A percentile compares a stretch with the other conserved stretches of the same genome.
Conservation (phyloP, 108 stramenopile species). For the Discostella pseudostelligera region DNA sequence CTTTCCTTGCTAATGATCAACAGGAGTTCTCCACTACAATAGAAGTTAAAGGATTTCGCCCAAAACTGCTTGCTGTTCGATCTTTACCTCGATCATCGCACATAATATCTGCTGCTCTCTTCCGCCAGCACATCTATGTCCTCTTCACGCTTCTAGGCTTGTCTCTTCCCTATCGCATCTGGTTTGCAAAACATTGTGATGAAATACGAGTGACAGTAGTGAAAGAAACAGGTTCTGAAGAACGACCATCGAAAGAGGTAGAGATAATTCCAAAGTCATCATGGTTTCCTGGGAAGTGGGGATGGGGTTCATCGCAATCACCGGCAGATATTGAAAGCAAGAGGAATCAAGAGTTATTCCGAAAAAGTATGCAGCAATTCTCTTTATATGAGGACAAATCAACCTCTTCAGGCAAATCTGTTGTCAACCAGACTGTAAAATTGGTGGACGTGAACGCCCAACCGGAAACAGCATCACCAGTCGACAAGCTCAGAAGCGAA, state of each 20-base stretch:
- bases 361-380: conserved; percentile 48
- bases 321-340: conserved; percentile 22
- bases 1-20: not conserved
- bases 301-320: conserved; percentile 20
- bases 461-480: not conserved
- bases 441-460: not conserved
- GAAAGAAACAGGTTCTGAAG: conserved; percentile 61
- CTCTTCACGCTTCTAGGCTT: conserved; percentile 67
- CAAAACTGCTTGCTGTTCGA: conserved; percentile 68
- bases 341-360: conserved; percentile 35
- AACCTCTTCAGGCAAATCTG: not conserved
- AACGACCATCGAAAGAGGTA: conserved; percentile 6
- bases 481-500: not conserved
- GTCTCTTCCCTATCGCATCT: conserved; percentile 80
- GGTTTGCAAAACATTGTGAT: conserved; percentile 84
- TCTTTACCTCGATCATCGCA: conserved; percentile 32
- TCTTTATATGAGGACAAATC: conserved; percentile 39
- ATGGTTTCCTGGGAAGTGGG: conserved; percentile 31
- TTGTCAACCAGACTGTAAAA: not conserved
- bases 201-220: conserved; percentile 77
- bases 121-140: conserved; percentile 63
- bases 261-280: conserved; percentile 19
- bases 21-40: conserved; percentile 81
- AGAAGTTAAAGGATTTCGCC: conserved; percentile 69
- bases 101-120: conserved; percentile 43